Conservation (phyloP, 2,329 filamentous ascomycete species). For the Pestalotiopsis sp. region DNA sequence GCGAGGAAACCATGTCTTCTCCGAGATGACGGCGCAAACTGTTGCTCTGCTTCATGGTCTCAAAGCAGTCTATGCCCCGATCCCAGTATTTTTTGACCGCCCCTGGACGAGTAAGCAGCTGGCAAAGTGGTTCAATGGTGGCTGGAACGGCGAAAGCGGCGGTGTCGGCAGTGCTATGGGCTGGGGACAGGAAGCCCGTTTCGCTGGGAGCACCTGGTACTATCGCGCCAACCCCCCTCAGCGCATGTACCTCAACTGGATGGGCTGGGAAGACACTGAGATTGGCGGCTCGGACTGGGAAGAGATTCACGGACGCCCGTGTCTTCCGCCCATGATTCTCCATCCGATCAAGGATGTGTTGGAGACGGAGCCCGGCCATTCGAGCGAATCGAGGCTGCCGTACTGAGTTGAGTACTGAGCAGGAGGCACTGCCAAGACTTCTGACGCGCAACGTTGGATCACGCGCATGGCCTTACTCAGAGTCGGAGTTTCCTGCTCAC, state of each 20-base stretch:
- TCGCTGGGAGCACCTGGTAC: conserved; percentile 63
- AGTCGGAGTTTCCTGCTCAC: neutral
- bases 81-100: conserved; percentile 79
- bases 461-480: neutral
- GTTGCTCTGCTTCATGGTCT: conserved; percentile 76
- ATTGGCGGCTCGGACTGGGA: conserved; percentile 61
- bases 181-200: conserved; percentile 60
- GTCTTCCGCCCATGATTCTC: conserved; percentile 60
- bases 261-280: conserved; percentile 59
- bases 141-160: conserved; percentile 55
- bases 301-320: conserved; percentile 55
- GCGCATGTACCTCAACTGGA: conserved; percentile 64
- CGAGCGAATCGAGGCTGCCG: conserved; percentile 42
- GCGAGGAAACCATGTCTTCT: conserved; percentile 74
- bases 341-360: conserved; percentile 63
- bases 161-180: conserved; percentile 59
- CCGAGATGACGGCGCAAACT: conserved; percentile 79
- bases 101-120: conserved; percentile 63
- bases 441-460: neutral
- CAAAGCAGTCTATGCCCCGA: conserved; percentile 77
- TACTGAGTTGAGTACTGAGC: neutral
- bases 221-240: conserved; percentile 60
- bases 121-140: conserved; percentile 63
- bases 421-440: neutral
- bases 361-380: conserved; percentile 48